Base-by-base conservation (phyloP, 202 grass and related monocot genomes). In the Carex arenaria region DNA sequence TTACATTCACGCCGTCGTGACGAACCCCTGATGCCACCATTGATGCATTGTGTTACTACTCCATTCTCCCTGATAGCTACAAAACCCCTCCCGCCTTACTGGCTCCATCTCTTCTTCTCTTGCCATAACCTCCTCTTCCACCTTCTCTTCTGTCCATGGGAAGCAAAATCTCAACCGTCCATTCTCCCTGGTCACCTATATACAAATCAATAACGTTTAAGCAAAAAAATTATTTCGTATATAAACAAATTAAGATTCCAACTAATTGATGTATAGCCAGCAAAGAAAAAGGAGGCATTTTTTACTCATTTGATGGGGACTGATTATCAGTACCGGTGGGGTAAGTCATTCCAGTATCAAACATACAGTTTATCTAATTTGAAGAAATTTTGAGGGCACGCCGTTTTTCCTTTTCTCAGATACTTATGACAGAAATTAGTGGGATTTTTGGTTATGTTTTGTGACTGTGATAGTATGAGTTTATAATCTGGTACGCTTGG, bases 141-240 rank as follows among this genome's bases (percentile, higher is more conserved):
- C 61, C 31, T 10, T 28, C 45, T 82, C 22, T 62, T 65, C 78
- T 68, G 47, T 82, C 49, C 26, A 51, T 17, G 63, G 62, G 26
- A 82, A 26, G 14, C 15, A 36, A 82, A 82, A 82, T 55, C 80
- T 69, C 45, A 82, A 56, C 15, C 80, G 43, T 19, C 80, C 80
- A 2, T 82, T 82, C 64, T 82, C 80, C 80, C 80, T 82, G 0
- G 80, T 65, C 30, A 82, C 80, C 80, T 82, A n/a, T 12, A 74
- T 18, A 31, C 59, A 53, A 82, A 55, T 52, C 19, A 65, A 77
- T 11, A 34, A 14, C 72, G 57, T 18, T 68, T 45, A 70, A 45
- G 13, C 18, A 77, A 54, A 54, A 53, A 30, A 1, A 17, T 17
- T 67, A 38, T 0, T 36, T 67, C 30, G 28, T 34, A 15, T 18